Evolutionary conservation across 73 alveolate genomes (phyloP).

Genomic region (Tetrahymena malaccensis): DNA sequence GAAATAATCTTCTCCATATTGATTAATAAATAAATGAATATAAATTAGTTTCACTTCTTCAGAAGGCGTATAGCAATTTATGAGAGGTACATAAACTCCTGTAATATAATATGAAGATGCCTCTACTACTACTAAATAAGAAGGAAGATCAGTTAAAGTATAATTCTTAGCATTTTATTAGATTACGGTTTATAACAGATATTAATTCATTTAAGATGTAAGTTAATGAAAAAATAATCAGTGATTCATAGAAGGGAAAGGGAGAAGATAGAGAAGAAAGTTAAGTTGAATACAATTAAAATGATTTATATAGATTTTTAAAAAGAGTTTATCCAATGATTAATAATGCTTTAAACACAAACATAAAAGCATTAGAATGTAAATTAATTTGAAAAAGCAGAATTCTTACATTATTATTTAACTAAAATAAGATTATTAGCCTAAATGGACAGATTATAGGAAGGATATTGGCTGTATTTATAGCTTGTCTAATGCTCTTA

Average conservation of each 20-base stretch:
- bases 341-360: background rate
- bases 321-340: background rate
- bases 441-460: background rate
- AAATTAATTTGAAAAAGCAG: background rate
- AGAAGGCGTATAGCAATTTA: background rate
- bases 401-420: background rate
- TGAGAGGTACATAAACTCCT: background rate
- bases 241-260: background rate
- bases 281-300: background rate
- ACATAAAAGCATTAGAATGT: background rate
- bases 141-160: background rate
- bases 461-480: background rate
- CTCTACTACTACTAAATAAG: background rate
- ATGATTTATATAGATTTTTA: background rate
- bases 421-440: background rate
- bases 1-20: background rate
- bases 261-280: background rate
- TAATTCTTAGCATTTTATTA: background rate
- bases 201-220: background rate
- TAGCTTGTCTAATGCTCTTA: background rate
- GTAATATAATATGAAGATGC: background rate
- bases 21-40: background rate
- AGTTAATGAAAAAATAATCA: background rate
- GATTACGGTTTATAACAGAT: background rate
- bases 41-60: background rate